Base-by-base conservation (phyloP, 176 grass and related monocot species). In the Themeda triandra region DNA sequence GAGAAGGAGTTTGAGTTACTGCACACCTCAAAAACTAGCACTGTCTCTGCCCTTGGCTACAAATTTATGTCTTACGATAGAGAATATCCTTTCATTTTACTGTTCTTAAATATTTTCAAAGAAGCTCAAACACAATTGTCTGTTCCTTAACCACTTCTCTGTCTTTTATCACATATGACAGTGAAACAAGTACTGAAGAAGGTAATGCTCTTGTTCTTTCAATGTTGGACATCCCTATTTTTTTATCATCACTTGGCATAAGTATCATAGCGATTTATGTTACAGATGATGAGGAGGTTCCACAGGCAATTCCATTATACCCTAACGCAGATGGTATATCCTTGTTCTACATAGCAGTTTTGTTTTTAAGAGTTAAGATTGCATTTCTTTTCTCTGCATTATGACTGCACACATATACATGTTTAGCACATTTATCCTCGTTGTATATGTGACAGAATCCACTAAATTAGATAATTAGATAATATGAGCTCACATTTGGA, bases 1-100 rank as follows among this genome's bases (percentile, higher is more conserved):
- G 87, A 94, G 30, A 89, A 92, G 84, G 92, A 92, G 21, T 97
- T 97, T 89, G 86, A 94, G 75, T 80, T 97, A 75, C 88, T 80
- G 24, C 88, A 97, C 82, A 80, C 74, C 65, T 94, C 92, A 8
- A 91, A 89, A 79, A 92, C 79, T 62, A 69, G 71, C 24, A 91
- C n/a, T 19, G 66, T 97, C 56, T 75, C 63, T 35, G 86, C 83
- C 80, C 73, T 59, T 48, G 95, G 95, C 79, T 92, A 90, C 75
- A 91, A 89, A 84, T 69, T 83, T 59, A n/a, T 69, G 4, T 13
- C 40, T 10, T 6, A 0, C 62, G 8, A 49, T 1, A 68, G 60
- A 60, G 84, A 60, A 63, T 81, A 83, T 92, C 81, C 87, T 94
- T 85, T 82, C 78, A 63, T 69, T 63, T 67, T 60, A 68, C 33